Percentiles rank a stretch among this genome's conserved stretches.
These are phyloP conservation scores for Mycena floridula DNA, from an alignment of 768 basidiomycete species.

Conservation along the genomic window DNA sequence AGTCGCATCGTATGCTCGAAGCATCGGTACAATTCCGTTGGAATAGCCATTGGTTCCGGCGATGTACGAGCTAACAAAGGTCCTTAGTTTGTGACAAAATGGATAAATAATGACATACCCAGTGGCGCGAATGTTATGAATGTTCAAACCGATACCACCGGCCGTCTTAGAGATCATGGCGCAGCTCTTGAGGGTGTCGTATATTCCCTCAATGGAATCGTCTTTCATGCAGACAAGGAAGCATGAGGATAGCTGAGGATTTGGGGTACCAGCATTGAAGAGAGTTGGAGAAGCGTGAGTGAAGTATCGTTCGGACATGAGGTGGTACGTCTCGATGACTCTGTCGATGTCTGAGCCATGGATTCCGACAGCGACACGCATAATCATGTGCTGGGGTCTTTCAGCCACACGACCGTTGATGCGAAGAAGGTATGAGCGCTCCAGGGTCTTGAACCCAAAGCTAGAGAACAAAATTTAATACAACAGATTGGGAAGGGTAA, in stretches of 20 bases:
- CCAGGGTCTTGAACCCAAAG: constrained; percentile 99
- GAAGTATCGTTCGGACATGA: constrained; percentile 98
- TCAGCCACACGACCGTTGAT: constrained; percentile 94
- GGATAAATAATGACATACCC: constrained; percentile 46
- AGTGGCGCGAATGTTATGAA: constrained; percentile 95
- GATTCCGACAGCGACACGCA: constrained; percentile 98
- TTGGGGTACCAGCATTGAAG: constrained; percentile 96
- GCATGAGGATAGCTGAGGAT: constrained; percentile 93
- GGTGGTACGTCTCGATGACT: constrained; percentile 86
- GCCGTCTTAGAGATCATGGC: constrained; percentile 99
- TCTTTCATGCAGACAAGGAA: constrained; percentile 99
- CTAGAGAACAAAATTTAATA: constrained; percentile 25
- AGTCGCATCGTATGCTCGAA: constrained; percentile 95
- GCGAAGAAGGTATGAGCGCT: constrained; percentile 93
- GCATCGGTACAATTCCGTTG: constrained; percentile 99
- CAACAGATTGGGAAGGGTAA: background rate
- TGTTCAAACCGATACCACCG: constrained; percentile 93
- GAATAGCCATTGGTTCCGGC: constrained; percentile 99
- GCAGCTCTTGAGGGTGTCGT: constrained; percentile 96
- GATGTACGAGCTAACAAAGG: constrained; percentile 76
- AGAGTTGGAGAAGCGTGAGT: constrained; percentile 97
- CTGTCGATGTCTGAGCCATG: constrained; percentile 87
- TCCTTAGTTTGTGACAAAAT: background rate
- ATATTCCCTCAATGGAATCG: constrained; percentile 98
- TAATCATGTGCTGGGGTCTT: constrained; percentile 97